Conservation (phyloP, 768 basidiomycete species). For the Lentinula raphanica region DNA sequence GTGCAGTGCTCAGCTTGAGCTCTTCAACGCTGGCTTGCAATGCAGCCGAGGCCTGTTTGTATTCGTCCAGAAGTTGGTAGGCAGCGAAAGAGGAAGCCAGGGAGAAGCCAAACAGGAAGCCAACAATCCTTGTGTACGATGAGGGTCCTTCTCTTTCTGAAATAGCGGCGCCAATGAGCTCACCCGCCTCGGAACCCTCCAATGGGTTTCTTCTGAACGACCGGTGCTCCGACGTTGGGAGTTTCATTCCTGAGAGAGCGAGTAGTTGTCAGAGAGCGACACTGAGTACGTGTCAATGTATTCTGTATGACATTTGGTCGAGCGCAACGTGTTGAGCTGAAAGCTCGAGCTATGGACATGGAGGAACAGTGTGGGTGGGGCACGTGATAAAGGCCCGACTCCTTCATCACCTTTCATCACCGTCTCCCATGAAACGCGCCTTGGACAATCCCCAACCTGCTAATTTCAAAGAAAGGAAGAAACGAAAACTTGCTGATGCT, state of each 20-base stretch:
- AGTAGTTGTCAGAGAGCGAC: slow-evolving; percentile 35
- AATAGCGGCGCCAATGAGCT: slow-evolving; percentile 11
- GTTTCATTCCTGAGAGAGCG: slow-evolving; percentile 37
- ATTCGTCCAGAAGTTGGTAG: slow-evolving; percentile 86
- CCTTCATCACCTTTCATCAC: not conserved
- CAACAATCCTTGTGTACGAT: slow-evolving; percentile 55
- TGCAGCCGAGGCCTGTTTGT: slow-evolving; percentile 82
- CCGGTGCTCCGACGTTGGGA: slow-evolving; percentile 50
- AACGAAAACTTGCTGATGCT: slow-evolving; percentile 55
- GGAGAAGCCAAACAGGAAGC: slow-evolving; percentile 87
- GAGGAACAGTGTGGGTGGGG: not conserved
- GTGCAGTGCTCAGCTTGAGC: slow-evolving; percentile 75
- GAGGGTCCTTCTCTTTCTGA: not conserved
- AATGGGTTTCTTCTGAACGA: slow-evolving; percentile 66
- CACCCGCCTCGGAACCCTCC: slow-evolving; percentile 69
- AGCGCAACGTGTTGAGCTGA: not conserved
- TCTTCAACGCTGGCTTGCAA: slow-evolving; percentile 86
- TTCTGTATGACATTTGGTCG: not conserved
- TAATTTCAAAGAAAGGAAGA: slow-evolving; percentile 56
- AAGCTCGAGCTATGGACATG: not conserved
- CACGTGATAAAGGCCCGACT: not conserved
- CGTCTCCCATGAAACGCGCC: slow-evolving; percentile 30
- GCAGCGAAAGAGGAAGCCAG: slow-evolving; percentile 82
- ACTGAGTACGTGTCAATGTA: not conserved
- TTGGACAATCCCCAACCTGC: slow-evolving; percentile 21